These are phyloP conservation scores for Neurospora africana DNA, from an alignment of 495 filamentous ascomycete genomes.

Conservation along the genomic window DNA sequence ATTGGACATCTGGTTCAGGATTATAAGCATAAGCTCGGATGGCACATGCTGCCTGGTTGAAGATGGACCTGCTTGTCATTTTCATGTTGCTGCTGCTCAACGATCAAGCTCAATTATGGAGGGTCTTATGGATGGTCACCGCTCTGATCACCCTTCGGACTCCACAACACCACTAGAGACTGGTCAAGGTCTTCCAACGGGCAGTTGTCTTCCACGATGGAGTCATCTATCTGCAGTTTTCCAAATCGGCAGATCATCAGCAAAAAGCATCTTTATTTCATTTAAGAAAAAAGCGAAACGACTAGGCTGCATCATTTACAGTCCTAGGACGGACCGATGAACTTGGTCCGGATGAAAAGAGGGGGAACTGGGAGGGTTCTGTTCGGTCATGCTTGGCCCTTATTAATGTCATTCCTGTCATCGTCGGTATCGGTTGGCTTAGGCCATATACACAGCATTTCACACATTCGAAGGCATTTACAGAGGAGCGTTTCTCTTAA, in stretches of 20 bases:
- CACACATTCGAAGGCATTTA: slow-evolving; percentile 13
- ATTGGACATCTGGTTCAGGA: slow-evolving; percentile 23
- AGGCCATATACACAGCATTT: slow-evolving; percentile 4
- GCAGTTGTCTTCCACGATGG: not conserved
- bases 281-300: not conserved
- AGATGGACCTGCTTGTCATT: not conserved
- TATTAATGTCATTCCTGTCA: not conserved
- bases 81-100: not conserved
- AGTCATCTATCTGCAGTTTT: not conserved
- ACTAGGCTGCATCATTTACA: not conserved
- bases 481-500: slow-evolving; percentile 10
- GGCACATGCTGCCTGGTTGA: not conserved
- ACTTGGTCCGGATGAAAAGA: not conserved
- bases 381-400: not conserved
- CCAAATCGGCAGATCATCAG: not conserved
- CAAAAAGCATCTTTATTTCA: not conserved
- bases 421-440: slow-evolving; percentile 2
- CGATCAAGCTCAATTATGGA: not conserved
- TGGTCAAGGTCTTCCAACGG: not conserved
- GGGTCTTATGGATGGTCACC: not conserved
- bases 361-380: not conserved
- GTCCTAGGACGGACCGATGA: not conserved
- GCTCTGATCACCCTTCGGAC: not conserved
- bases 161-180: not conserved
- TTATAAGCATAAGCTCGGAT: slow-evolving; percentile 4